A percentile compares a stretch with the other conserved stretches of the same genome.
phyloP scores from a whole-genome alignment of 1,139 yeast genomes.

The Protomyces inundatus region DNA sequence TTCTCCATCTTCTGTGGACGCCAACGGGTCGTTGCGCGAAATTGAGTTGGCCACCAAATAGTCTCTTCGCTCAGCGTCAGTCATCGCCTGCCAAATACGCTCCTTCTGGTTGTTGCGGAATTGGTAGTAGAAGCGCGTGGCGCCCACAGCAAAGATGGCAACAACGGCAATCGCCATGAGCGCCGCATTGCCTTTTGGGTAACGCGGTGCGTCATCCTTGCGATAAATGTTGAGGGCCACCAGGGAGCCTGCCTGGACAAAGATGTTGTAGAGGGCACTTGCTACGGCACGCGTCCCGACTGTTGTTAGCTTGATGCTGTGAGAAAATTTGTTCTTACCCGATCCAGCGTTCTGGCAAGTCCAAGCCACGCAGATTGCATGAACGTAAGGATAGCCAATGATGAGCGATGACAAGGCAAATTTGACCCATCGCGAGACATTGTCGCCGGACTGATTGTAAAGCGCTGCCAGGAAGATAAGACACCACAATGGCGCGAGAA shows the following conservation, averaged over 20 bases:
- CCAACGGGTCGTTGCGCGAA: neutral
- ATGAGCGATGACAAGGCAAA: constrained; percentile 48
- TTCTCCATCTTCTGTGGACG: neutral
- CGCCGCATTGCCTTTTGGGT: constrained; percentile 48
- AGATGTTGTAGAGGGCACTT: constrained; percentile 59
- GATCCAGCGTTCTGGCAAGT: constrained; percentile 7
- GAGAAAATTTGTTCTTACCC: neutral
- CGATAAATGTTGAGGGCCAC: constrained; percentile 54
- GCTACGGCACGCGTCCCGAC: constrained; percentile 57
- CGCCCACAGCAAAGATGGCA: constrained; percentile 32
- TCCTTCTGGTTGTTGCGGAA: constrained; percentile 48
- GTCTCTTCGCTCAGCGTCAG: constrained; percentile 46
- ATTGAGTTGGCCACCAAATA: constrained; percentile 44
- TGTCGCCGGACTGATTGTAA: constrained; percentile 51
- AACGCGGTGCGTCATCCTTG: constrained; percentile 53
- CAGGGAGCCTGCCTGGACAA: constrained; percentile 52
- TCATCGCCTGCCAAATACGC: constrained; percentile 47
- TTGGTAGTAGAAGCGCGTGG: constrained; percentile 43
- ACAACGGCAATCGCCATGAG: constrained; percentile 43
- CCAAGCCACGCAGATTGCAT: constrained; percentile 19
- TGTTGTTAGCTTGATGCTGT: constrained; percentile 39
- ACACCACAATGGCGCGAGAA: constrained; percentile 33
- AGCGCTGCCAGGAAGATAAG: constrained; percentile 40
- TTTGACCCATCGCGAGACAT: constrained; percentile 50
- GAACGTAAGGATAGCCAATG: constrained; percentile 45